Evolutionary conservation across 2,329 filamentous ascomycete species (phyloP).

Genomic region (Ascochyta rabiei): DNA sequence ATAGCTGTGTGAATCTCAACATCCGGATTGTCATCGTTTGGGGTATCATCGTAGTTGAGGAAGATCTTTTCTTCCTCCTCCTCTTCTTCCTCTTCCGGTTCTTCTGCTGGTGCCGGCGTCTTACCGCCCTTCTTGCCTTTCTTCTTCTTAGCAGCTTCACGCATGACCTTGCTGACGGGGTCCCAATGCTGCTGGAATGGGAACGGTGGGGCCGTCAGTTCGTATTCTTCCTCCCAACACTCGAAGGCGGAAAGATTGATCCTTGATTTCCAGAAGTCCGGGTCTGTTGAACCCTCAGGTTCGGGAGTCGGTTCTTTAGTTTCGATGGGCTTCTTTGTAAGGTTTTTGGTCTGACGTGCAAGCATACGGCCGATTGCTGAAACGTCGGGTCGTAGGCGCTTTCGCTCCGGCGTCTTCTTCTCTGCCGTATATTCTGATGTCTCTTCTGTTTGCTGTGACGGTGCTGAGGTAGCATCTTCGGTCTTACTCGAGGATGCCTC

Average conservation of each 20-base stretch:
- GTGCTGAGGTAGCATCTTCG: neutral
- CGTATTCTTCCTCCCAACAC: slow-evolving; percentile 66
- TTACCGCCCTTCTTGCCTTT: slow-evolving; percentile 57
- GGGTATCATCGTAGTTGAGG: slow-evolving; percentile 44
- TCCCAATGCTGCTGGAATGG: slow-evolving; percentile 93
- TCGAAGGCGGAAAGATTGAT: slow-evolving; percentile 82
- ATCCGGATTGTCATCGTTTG: slow-evolving; percentile 28
- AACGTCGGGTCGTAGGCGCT: slow-evolving; percentile 34
- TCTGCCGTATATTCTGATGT: slow-evolving; percentile 4
- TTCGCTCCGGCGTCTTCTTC: slow-evolving; percentile 21
- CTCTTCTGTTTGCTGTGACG: neutral
- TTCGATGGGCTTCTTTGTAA: slow-evolving; percentile 27
- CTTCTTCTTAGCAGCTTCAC: slow-evolving; percentile 65
- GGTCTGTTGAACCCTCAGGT: slow-evolving; percentile 49
- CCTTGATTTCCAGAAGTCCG: slow-evolving; percentile 73
- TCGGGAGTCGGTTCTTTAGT: slow-evolving; percentile 30
- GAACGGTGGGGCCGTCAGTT: slow-evolving; percentile 79
- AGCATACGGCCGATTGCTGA: slow-evolving; percentile 40
- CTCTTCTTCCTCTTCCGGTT: slow-evolving; percentile 54
- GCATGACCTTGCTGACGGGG: slow-evolving; percentile 66
- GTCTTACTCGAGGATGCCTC: neutral
- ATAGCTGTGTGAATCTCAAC: slow-evolving; percentile 30
- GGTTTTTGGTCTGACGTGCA: slow-evolving; percentile 34
- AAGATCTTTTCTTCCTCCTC: slow-evolving; percentile 36
- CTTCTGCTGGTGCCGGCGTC: slow-evolving; percentile 38